Percentiles rank a stretch among this genome's conserved stretches.
phyloP scores from a whole-genome alignment of 345 rosid genomes.

The Stellera chamaejasme region DNA sequence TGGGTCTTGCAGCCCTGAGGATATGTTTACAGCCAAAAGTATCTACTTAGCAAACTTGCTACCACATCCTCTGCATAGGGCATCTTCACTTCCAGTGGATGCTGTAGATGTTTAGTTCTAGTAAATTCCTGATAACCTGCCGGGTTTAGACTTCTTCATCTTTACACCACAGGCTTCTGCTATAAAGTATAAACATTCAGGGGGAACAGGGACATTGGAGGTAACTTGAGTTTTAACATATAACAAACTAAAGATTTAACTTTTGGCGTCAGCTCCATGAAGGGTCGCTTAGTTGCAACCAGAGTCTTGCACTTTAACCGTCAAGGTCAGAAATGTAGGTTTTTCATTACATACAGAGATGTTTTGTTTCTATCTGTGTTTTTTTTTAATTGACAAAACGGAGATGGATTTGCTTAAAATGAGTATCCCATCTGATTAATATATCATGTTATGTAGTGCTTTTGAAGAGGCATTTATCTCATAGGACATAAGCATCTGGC shows the following conservation, averaged over 20 bases:
- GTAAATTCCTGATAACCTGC: neutral
- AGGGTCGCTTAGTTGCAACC: neutral
- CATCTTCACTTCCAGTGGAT: slow-evolving; percentile 88
- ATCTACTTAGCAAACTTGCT: slow-evolving; percentile 34
- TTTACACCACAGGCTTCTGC: neutral
- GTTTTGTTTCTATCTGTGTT: too few species aligned
- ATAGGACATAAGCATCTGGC: too few species aligned
- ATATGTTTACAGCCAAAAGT: slow-evolving; percentile 22
- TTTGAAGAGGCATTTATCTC: slow-evolving; percentile 3
- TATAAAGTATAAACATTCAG: slow-evolving; percentile 3
- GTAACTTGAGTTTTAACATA: slow-evolving; percentile 7
- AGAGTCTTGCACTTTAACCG: slow-evolving; percentile 11
- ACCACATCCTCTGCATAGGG: slow-evolving; percentile 53
- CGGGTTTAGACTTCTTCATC: neutral
- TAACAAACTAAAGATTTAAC: slow-evolving; percentile 10
- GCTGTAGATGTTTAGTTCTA: slow-evolving; percentile 51
- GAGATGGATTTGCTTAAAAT: too few species aligned
- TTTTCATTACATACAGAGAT: too few species aligned
- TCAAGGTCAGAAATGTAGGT: neutral
- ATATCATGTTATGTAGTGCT: neutral
- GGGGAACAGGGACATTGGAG: neutral
- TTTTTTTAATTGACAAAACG: too few species aligned
- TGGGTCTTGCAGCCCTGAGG: slow-evolving; percentile 20
- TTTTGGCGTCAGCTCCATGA: neutral
- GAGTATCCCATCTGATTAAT: too few species aligned